Evolutionary conservation across 306 rosid genomes (phyloP).

Genomic region (Pueraria montana): DNA sequence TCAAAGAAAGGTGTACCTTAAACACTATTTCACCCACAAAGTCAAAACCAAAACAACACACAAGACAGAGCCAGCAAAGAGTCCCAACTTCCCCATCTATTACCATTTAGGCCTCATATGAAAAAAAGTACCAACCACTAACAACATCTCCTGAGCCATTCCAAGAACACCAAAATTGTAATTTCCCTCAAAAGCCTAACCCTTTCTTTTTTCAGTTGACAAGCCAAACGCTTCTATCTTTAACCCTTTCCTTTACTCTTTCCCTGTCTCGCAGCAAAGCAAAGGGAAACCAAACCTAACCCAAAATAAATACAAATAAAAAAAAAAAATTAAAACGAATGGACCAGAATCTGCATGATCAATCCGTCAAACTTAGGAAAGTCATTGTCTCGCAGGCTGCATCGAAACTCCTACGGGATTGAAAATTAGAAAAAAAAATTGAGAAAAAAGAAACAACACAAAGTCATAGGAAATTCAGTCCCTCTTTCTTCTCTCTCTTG

Average conservation of each 20-base stretch:
- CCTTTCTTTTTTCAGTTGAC: slow-evolving; percentile 41
- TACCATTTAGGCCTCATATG: slow-evolving; percentile 29
- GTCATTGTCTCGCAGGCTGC: slow-evolving; percentile 64
- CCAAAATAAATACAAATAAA: neutral
- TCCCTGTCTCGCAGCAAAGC: slow-evolving; percentile 10
- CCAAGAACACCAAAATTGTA: slow-evolving; percentile 51
- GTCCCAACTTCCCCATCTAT: neutral
- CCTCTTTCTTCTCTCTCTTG: slow-evolving; percentile 17
- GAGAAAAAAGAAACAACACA: neutral
- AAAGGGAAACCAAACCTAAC: neutral
- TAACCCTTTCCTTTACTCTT: slow-evolving; percentile 16
- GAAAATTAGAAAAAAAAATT: neutral
- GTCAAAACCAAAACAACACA: slow-evolving; percentile 51
- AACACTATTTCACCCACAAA: slow-evolving; percentile 11
- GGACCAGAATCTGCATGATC: slow-evolving; percentile 59
- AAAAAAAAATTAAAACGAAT: slow-evolving; percentile 28
- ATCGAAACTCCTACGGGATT: slow-evolving; percentile 46
- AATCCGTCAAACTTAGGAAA: slow-evolving; percentile 57
- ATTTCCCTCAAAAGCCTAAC: slow-evolving; percentile 39
- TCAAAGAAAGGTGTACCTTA: neutral
- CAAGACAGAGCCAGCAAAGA: slow-evolving; percentile 5
- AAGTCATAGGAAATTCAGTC: slow-evolving; percentile 59
- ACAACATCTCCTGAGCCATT: neutral
- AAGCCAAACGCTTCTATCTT: slow-evolving; percentile 31
- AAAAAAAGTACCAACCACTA: neutral